These are phyloP conservation scores for Kodamaea neixiangensis DNA, from an alignment of 805 yeast genomes.

Conservation along the genomic window DNA sequence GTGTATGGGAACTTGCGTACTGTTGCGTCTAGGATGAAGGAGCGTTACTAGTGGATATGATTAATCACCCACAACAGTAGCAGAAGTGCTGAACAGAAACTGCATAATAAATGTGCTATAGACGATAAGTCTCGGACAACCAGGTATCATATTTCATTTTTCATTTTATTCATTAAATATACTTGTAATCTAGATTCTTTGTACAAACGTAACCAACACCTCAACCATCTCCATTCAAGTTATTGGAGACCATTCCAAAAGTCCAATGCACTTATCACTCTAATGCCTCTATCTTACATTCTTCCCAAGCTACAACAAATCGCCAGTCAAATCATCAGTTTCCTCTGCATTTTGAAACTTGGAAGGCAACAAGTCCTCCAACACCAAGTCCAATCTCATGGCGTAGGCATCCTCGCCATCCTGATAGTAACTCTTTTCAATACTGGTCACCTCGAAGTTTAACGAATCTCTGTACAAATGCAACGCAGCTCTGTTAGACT, in stretches of 20 bases:
- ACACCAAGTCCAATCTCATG: slow-evolving; percentile 71
- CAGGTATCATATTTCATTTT: background rate
- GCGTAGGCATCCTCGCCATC: slow-evolving; percentile 98
- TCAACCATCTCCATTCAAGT: background rate
- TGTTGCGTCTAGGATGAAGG: slow-evolving; percentile 96
- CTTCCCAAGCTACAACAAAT: slow-evolving; percentile 22
- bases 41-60: slow-evolving; percentile 61
- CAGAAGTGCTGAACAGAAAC: background rate
- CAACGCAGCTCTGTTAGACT: slow-evolving; percentile 90
- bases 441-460: slow-evolving; percentile 74
- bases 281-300: background rate
- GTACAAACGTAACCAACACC: background rate
- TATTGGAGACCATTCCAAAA: background rate
- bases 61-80: background rate
- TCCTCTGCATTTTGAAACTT: slow-evolving; percentile 49
- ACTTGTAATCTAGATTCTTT: background rate
- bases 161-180: background rate
- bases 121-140: background rate
- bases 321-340: slow-evolving; percentile 53
- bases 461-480: slow-evolving; percentile 87
- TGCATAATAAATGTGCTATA: background rate
- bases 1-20: slow-evolving; percentile 96
- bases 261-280: background rate
- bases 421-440: slow-evolving; percentile 89
- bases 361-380: slow-evolving; percentile 64